A percentile compares a stretch with the other conserved stretches of the same genome.
Evolutionary conservation across 208 protist species (phyloP).

Genomic region (Leptomonas seymouri): DNA sequence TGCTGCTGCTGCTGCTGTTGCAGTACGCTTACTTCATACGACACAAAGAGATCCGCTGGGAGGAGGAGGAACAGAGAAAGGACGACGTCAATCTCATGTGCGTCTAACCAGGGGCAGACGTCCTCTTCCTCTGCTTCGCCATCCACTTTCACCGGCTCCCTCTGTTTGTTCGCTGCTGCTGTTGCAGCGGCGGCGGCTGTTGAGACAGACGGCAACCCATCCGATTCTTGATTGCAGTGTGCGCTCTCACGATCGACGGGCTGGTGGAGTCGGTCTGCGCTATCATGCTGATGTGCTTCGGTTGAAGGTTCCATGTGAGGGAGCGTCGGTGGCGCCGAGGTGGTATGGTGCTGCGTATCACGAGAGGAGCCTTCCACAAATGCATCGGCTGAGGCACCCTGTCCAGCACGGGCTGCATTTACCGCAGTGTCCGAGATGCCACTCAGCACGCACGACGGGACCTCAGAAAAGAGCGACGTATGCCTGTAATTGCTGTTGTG

Average conservation of each 20-base stretch:
- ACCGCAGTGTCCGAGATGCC: conserved; percentile 6
- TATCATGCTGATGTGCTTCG: not conserved
- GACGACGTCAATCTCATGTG: conserved; percentile 35
- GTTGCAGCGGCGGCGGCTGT: not conserved
- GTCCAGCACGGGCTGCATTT: too few species aligned
- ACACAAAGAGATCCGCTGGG: conserved; percentile 73
- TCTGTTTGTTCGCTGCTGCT: not conserved
- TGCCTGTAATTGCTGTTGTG: not conserved
- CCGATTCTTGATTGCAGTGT: not conserved
- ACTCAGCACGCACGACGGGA: not conserved
- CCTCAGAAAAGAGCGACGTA: not conserved
- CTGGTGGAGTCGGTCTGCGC: too few species aligned
- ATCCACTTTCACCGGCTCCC: not conserved
- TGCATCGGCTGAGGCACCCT: not conserved
- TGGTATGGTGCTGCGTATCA: not conserved
- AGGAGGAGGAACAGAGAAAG: conserved; percentile 64
- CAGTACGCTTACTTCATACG: conserved; percentile 56
- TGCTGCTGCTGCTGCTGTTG: conserved; percentile 21
- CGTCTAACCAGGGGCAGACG: conserved; percentile 29
- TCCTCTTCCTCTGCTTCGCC: conserved; percentile 1
- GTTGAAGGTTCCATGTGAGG: not conserved
- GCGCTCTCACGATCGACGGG: not conserved
- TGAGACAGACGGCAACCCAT: not conserved
- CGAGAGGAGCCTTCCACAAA: too few species aligned
- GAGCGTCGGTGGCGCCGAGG: not conserved